Percentiles rank a stretch among this genome's conserved stretches.
phyloP scores from a whole-genome alignment of 306 rosid species.

The Vigna angularis region DNA sequence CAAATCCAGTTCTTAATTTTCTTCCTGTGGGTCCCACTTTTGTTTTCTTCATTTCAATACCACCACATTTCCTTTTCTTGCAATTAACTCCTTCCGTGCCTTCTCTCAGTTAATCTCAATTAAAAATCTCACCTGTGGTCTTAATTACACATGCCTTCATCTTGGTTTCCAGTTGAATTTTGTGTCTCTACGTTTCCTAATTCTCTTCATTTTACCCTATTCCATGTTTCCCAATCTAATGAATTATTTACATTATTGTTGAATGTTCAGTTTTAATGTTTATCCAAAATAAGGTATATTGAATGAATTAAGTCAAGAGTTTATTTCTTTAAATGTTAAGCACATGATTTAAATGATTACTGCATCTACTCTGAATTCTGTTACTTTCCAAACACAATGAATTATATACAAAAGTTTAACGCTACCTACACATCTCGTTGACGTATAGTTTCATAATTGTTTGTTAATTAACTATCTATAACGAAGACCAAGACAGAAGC shows the following conservation, averaged over 20 bases:
- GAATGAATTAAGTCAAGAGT: not conserved
- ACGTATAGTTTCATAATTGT: not conserved
- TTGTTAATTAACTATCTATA: too few relatives aligned
- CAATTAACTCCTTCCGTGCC: slow-evolving; percentile 12
- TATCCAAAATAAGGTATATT: too few relatives aligned
- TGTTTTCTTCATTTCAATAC: not conserved
- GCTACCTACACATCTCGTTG: not conserved
- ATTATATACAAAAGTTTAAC: not conserved
- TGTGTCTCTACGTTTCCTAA: slow-evolving; percentile 6
- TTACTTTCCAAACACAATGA: not conserved
- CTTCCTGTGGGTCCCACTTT: slow-evolving; percentile 44
- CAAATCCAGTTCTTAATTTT: slow-evolving; percentile 45
- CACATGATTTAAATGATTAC: slow-evolving; percentile 28
- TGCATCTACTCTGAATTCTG: not conserved
- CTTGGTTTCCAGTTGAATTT: not conserved
- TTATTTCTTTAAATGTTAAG: not conserved
- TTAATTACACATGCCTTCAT: not conserved
- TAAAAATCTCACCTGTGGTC: not conserved
- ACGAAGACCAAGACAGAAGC: too few relatives aligned
- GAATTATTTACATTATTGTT: not conserved
- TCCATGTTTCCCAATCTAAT: not conserved
- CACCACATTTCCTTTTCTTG: slow-evolving; percentile 21
- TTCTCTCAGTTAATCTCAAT: slow-evolving; percentile 19
- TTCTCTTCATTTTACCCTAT: not conserved
- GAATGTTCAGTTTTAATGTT: not conserved